A percentile compares a stretch with the other conserved stretches of the same genome.
These are phyloP conservation scores for Flaveria floridana DNA, from an alignment of 140 eudicot species.

Conservation along the genomic window DNA sequence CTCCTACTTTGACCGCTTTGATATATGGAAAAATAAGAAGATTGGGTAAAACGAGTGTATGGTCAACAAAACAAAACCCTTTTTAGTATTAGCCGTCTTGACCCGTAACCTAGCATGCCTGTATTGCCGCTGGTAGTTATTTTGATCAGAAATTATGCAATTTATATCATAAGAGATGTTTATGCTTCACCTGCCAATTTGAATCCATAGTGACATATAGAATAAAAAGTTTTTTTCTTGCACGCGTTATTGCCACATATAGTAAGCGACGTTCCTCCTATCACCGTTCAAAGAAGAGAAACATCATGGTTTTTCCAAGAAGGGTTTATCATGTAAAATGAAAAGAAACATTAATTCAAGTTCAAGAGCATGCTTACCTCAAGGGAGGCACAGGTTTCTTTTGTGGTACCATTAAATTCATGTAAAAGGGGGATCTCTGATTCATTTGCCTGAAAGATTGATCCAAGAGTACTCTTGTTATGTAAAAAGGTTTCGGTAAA, in stretches of 20 bases:
- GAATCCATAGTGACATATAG: conserved; percentile 78
- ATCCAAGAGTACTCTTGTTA: conserved; percentile 32
- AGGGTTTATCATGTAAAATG: conserved; percentile 1
- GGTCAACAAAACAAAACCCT: background rate
- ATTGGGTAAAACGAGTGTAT: background rate
- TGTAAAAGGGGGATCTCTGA: conserved; percentile 94
- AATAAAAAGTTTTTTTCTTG: conserved; percentile 78
- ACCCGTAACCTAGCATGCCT: background rate
- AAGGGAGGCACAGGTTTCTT: conserved; percentile 56
- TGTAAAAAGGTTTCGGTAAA: background rate
- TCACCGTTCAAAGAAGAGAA: conserved; percentile 20
- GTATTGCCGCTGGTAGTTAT: background rate
- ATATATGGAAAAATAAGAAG: background rate
- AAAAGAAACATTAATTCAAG: background rate
- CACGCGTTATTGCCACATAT: conserved; percentile 95
- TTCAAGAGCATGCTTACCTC: conserved; percentile 53
- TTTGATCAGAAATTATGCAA: conserved; percentile 5
- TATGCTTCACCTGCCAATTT: conserved; percentile 77
- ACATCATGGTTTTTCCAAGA: background rate
- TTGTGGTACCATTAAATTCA: conserved; percentile 65
- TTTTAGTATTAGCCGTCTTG: background rate
- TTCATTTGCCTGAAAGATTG: conserved; percentile 66
- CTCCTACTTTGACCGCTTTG: background rate
- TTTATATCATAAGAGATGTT: conserved; percentile 2
- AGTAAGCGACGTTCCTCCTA: conserved; percentile 92